Evolutionary conservation across 2,329 filamentous ascomycete species (phyloP).

Genomic region (Fulvia fulva): DNA sequence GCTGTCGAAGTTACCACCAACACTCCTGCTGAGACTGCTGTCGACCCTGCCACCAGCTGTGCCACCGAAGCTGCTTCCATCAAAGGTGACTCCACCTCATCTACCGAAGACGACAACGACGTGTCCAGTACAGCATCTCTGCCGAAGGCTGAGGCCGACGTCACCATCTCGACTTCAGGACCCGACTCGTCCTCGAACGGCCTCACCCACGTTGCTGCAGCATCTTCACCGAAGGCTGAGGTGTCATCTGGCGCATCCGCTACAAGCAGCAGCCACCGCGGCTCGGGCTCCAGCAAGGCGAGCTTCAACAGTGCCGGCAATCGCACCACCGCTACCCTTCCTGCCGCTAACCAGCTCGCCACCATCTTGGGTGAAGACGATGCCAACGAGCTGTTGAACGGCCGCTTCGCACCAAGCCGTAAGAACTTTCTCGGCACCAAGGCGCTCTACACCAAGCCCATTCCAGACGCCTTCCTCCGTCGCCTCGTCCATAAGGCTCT

Average conservation of each 20-base stretch:
- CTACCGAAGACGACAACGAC: background rate
- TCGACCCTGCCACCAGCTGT: too few species aligned
- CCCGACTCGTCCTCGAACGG: too few species aligned
- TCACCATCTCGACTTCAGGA: too few species aligned
- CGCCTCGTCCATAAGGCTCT: constrained; percentile 1
- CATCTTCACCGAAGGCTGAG: background rate
- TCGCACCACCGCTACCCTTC: background rate
- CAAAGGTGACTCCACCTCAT: background rate
- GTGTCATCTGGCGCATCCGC: background rate
- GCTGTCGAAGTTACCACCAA: too few species aligned
- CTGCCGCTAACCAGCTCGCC: background rate
- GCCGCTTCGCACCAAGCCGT: background rate
- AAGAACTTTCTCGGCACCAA: background rate
- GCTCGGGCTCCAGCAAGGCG: background rate
- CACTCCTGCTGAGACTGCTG: too few species aligned
- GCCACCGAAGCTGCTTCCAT: background rate
- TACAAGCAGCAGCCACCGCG: background rate
- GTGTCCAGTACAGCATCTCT: too few species aligned
- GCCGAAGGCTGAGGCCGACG: too few species aligned
- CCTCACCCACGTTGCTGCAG: too few species aligned
- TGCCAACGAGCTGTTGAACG: background rate
- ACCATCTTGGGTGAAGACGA: background rate
- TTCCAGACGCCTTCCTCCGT: background rate
- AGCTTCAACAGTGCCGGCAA: background rate
- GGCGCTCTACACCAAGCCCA: background rate